Conservation (phyloP, 1,284 basidiomycete species). For the Tilletia horrida region DNA sequence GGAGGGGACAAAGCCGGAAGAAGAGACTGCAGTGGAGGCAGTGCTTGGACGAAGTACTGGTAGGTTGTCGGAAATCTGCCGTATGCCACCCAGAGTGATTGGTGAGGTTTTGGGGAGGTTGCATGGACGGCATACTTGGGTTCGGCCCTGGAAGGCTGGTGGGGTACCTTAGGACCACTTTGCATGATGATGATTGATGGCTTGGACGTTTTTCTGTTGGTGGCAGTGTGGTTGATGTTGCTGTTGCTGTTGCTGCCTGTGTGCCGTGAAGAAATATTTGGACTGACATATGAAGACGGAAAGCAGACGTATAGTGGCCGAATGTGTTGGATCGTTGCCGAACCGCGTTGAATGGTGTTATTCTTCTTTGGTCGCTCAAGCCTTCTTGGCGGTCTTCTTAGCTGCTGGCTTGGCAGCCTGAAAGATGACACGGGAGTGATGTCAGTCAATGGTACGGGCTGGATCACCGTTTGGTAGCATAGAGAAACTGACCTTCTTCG, state of each 20-base stretch:
- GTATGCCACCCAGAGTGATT: too few relatives aligned
- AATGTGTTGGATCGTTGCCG: not conserved
- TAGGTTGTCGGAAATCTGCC: not conserved
- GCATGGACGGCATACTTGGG: too few relatives aligned
- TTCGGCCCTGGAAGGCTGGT: too few relatives aligned
- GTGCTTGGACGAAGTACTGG: too few relatives aligned
- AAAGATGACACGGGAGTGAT: not conserved
- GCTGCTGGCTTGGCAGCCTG: constrained; percentile 48
- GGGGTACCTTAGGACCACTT: constrained; percentile 18
- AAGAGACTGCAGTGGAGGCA: too few relatives aligned
- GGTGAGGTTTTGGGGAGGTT: too few relatives aligned
- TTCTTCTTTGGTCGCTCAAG: not conserved
- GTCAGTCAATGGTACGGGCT: constrained; percentile 20
- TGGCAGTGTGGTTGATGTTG: constrained; percentile 25
- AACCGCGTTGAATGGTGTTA: not conserved
- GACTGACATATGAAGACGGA: not conserved
- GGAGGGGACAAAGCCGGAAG: too few relatives aligned
- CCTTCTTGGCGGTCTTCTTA: constrained; percentile 39
- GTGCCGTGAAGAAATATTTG: too few relatives aligned
- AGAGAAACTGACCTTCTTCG: constrained; percentile 42
- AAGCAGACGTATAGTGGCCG: not conserved
- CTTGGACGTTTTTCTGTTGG: constrained; percentile 30
- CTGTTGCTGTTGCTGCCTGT: too few relatives aligned
- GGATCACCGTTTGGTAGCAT: not conserved
- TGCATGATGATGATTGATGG: constrained; percentile 28